Evolutionary conservation across 176 grass and related monocot species (phyloP).

Genomic region (Areca catechu): DNA sequence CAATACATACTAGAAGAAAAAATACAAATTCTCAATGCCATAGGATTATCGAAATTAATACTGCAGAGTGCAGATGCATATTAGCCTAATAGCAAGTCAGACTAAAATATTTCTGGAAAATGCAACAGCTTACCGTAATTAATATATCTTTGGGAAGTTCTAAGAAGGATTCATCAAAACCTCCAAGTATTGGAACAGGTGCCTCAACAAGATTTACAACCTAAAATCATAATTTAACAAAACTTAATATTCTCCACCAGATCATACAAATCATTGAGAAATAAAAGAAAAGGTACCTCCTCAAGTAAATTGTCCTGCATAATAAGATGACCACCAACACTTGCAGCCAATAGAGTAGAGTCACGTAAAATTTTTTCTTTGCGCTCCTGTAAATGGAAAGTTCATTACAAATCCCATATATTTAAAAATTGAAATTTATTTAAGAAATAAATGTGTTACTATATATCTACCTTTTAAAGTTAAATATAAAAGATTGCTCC

Average conservation of each 20-base stretch:
- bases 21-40: no score
- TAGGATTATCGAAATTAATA: no score
- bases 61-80: no score
- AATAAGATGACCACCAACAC: conserved; percentile 47
- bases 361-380: conserved; percentile 51
- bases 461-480: no score
- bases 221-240: conserved; percentile 20
- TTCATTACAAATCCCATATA: not conserved
- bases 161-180: conserved; percentile 79
- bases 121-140: conserved; percentile 54
- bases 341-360: conserved; percentile 48
- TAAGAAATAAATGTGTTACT: no score
- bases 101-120: not conserved
- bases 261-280: no score
- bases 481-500: no score
- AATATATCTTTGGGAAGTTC: conserved; percentile 91
- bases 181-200: conserved; percentile 75
- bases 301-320: conserved; percentile 56
- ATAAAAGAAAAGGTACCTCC: conserved; percentile 38
- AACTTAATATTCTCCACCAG: not conserved
- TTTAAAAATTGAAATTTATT: no score
- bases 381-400: conserved; percentile 50
- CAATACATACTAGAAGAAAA: no score
- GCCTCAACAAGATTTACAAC: conserved; percentile 88
- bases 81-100: no score